These are phyloP conservation scores for Myxozyma geophila DNA, from an alignment of 805 yeast species.

Conservation along the genomic window DNA sequence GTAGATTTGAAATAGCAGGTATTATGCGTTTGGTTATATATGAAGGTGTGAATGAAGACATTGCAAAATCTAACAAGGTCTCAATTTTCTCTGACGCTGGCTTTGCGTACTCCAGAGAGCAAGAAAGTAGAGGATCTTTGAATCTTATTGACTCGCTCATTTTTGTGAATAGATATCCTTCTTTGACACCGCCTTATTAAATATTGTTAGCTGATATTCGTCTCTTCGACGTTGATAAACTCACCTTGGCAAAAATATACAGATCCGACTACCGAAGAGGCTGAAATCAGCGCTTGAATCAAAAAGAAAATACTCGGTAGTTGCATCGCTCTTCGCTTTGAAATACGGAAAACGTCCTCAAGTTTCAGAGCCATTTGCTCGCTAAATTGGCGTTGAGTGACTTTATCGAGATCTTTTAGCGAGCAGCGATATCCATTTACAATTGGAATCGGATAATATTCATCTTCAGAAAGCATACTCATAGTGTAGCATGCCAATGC, in stretches of 20 bases:
- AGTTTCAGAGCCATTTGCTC: conserved; percentile 29
- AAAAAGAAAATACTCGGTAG: conserved; percentile 71
- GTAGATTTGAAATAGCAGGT: conserved; percentile 73
- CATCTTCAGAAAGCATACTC: conserved; percentile 41
- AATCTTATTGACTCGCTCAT: conserved; percentile 61
- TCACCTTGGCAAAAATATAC: conserved; percentile 70
- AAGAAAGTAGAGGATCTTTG: conserved; percentile 71
- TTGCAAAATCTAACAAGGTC: conserved; percentile 57
- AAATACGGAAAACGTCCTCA: conserved; percentile 62
- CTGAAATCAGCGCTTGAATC: conserved; percentile 57
- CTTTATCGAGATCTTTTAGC: conserved; percentile 54
- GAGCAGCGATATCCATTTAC: conserved; percentile 71
- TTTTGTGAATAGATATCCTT: conserved; percentile 70
- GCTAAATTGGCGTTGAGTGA: conserved; percentile 55
- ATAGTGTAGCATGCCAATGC: conserved; percentile 63
- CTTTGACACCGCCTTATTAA: conserved; percentile 60
- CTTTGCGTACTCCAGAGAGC: conserved; percentile 75
- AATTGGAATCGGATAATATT: conserved; percentile 68
- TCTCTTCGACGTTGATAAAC: neutral
- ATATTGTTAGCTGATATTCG: neutral
- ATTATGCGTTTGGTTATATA: conserved; percentile 64
- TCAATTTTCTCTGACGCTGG: conserved; percentile 62
- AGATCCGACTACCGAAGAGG: conserved; percentile 62
- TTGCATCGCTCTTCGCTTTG: conserved; percentile 67
- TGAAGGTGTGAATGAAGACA: conserved; percentile 64